A percentile compares a stretch with the other conserved stretches of the same genome.
Conservation (phyloP, 78 protist genomes). For the Mastigamoeba balamuthi region DNA sequence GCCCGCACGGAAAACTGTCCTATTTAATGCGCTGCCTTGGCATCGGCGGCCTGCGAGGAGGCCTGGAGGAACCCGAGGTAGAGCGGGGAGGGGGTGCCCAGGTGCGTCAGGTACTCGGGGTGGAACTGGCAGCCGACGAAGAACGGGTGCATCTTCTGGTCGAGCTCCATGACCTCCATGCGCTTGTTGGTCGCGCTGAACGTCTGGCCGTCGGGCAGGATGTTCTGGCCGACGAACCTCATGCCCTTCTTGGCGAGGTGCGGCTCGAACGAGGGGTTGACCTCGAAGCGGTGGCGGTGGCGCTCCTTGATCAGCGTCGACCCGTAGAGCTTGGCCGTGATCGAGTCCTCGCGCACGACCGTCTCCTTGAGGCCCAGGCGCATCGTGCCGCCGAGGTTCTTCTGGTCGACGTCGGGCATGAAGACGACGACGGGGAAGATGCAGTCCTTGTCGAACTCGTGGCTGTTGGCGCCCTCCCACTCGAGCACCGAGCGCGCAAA, state of each 20-base stretch:
- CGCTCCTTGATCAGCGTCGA: conserved; percentile 51
- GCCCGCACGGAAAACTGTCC: no score
- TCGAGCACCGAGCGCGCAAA: conserved; percentile 57
- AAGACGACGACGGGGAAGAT: conserved; percentile 48
- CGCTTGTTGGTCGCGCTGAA: conserved; percentile 3
- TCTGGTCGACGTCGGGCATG: conserved; percentile 87
- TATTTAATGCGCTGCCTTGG: no score
- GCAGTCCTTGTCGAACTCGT: conserved; percentile 26
- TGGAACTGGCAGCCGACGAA: conserved; percentile 86
- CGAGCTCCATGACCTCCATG: conserved; percentile 28
- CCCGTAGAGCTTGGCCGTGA: not conserved
- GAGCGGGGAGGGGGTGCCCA: conserved; percentile 81
- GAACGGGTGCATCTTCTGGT: conserved; percentile 15
- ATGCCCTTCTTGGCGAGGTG: conserved; percentile 31
- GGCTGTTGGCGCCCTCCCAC: conserved; percentile 57
- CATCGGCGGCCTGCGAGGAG: no score
- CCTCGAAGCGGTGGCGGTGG: conserved; percentile 92
- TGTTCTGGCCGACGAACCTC: not conserved
- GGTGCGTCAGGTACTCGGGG: conserved; percentile 89
- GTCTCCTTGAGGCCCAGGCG: no score
- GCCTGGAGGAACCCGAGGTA: conserved; percentile 78
- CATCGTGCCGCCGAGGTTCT: conserved; percentile 96
- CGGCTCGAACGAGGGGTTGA: conserved; percentile 67
- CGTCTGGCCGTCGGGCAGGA: no score
- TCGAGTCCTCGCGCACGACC: no score